Base-by-base conservation (phyloP, 2,329 filamentous ascomycete species). In the Talaromyces islandicus region DNA sequence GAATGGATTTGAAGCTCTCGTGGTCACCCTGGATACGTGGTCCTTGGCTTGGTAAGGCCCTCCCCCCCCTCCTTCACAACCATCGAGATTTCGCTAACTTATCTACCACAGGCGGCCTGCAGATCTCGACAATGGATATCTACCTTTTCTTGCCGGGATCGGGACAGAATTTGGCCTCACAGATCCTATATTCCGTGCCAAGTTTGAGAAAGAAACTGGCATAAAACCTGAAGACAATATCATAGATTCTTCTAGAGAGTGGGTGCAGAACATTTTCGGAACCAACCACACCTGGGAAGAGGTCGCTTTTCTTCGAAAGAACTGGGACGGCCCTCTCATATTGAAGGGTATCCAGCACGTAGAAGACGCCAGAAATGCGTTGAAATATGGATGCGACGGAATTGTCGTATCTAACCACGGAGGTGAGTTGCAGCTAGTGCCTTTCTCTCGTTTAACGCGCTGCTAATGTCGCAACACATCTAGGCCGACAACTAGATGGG, bases 81-180 rank as follows among this genome's bases (percentile, higher is more conserved):
- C 27, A 2, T n/a, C 25, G 30, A n/a, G n/a, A 5, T 29, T n/a
- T 35, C 21, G 12, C 27, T 29, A 35, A 58, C n/a, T 35, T 35
- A 14, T 21, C 29, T 30, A 35, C 32, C 30, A 41, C 25, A 64
- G 63, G 72, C 79, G 89, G 41, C 88, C 88, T 0, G 79, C 77
- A 0, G 88, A 91, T 67, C 79, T 91, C 4, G 87, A 90, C 64
- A 79, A 80, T 14, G 83, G 68, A 29, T 76, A 74, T 57, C 64
- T 77, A 12, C 75, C 86, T 0, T 88, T 89, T 64, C 73, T 85
- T 29, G 79, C 75, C 43, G 83, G 83, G 0, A 70, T 83, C 10
- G 88, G 88, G 2, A 81, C 83, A 56, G 77, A 82, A 51, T 79
- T 87, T 2, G 88, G 87, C 1, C 86, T 91, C 64, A 80, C 80